phyloP scores from a whole-genome alignment of 179 eudicot species.

The Silene coronaria region DNA sequence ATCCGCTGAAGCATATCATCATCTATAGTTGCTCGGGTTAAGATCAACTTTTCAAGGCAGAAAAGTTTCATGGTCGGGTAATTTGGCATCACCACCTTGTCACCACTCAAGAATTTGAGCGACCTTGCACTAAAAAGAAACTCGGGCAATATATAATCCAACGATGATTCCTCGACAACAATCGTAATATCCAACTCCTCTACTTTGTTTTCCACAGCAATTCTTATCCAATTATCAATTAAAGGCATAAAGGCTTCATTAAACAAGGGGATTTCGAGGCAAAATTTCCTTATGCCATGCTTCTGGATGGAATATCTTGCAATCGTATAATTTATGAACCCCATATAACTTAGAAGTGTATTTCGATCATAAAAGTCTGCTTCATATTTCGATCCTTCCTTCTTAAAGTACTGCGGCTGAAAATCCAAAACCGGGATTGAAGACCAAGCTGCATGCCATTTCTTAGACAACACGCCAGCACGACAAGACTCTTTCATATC shows the following conservation, averaged over 20 bases:
- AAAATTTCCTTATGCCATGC: background rate
- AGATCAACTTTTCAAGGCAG: constrained; percentile 3
- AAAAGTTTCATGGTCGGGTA: background rate
- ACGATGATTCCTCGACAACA: background rate
- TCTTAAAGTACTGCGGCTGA: background rate
- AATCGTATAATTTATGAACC: background rate
- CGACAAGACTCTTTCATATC: constrained; percentile 1
- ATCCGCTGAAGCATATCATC: constrained; percentile 11
- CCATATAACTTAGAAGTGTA: background rate
- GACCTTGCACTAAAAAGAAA: background rate
- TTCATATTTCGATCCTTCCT: background rate
- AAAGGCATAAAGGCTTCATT: background rate
- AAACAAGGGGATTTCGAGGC: background rate
- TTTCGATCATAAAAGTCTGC: background rate
- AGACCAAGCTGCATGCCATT: constrained; percentile 2
- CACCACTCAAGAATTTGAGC: background rate
- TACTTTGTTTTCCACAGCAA: background rate
- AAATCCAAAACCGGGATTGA: constrained; percentile 3
- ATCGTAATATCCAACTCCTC: background rate
- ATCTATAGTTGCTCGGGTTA: background rate
- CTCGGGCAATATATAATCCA: background rate
- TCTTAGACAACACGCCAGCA: background rate
- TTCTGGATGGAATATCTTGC: background rate
- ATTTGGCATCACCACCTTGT: constrained; percentile 1
- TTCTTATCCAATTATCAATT: constrained; percentile 6